A percentile compares a stretch with the other conserved stretches of the same genome.
Evolutionary conservation across 192 early-diverging fungal species (phyloP).

Genomic region (Obelidium mucronatum): DNA sequence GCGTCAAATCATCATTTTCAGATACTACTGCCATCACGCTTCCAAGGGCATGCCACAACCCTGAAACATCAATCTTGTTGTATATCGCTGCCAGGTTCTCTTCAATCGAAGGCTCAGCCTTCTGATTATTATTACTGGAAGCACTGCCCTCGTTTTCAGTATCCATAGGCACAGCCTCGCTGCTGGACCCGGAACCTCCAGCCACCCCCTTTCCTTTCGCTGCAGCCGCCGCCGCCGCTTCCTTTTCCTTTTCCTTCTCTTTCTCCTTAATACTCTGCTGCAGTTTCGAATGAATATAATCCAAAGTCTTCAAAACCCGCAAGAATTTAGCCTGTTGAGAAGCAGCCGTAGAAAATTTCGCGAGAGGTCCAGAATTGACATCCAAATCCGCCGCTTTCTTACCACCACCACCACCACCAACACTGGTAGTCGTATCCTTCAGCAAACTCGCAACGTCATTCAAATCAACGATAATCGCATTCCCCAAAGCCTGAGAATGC

Average conservation of each 20-base stretch:
- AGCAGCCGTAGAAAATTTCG: constrained; percentile 83
- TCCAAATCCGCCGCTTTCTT: constrained; percentile 57
- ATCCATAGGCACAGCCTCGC: neutral
- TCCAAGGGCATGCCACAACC: constrained; percentile 83
- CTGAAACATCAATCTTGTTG: constrained; percentile 47
- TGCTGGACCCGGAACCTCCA: neutral
- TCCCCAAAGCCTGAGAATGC: constrained; percentile 73
- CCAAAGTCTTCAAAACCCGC: constrained; percentile 92
- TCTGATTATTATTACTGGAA: neutral
- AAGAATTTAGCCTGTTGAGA: constrained; percentile 91
- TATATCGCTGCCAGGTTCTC: constrained; percentile 46
- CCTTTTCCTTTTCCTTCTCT: neutral
- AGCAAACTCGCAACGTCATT: constrained; percentile 69
- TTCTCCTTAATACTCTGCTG: neutral
- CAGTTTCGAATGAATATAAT: constrained; percentile 78
- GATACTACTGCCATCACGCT: constrained; percentile 74
- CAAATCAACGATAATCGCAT: constrained; percentile 73
- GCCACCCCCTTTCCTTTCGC: neutral
- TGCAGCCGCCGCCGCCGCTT: neutral
- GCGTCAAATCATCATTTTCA: constrained; percentile 80
- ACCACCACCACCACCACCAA: no score
- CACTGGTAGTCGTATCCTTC: constrained; percentile 51
- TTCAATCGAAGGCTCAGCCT: constrained; percentile 25
- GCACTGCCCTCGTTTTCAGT: neutral
- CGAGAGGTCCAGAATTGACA: constrained; percentile 75